phyloP scores from a whole-genome alignment of 2,329 filamentous ascomycete genomes.

The Phyllosticta citrichinensis region DNA sequence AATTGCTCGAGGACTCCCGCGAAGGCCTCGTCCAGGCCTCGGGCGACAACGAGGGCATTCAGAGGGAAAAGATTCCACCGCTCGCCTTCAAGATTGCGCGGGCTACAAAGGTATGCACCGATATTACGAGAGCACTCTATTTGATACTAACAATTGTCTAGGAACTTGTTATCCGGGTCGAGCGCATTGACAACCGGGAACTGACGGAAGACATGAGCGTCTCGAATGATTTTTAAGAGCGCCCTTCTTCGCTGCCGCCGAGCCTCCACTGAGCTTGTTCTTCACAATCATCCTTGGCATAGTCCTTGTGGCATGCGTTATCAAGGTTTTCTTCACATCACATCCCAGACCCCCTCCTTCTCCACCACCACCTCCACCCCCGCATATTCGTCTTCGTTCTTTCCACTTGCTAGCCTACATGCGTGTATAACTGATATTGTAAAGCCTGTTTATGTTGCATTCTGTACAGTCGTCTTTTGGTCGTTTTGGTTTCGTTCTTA shows the following conservation, averaged over 20 bases:
- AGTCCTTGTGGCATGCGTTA: not conserved
- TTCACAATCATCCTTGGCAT: not conserved
- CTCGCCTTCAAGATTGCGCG: slow-evolving; percentile 80
- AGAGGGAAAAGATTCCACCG: slow-evolving; percentile 58
- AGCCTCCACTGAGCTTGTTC: not conserved
- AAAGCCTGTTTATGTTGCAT: not conserved
- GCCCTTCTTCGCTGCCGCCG: not conserved
- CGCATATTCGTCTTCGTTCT: not conserved
- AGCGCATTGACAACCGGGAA: slow-evolving; percentile 31
- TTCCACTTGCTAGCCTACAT: not conserved
- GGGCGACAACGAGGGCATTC: slow-evolving; percentile 51
- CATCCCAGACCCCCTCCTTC: not conserved
- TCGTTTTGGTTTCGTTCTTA: not conserved
- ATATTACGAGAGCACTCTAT: not conserved
- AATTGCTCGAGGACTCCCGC: slow-evolving; percentile 52
- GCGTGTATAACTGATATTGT: not conserved
- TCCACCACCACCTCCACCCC: not conserved
- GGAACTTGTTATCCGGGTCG: slow-evolving; percentile 33
- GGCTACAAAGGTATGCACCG: slow-evolving; percentile 55
- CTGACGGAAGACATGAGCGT: slow-evolving; percentile 13
- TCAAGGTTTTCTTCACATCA: not conserved
- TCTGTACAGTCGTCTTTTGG: not conserved
- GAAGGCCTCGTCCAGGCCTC: slow-evolving; percentile 52
- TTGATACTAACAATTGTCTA: slow-evolving; percentile 8
- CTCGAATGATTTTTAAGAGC: slow-evolving; percentile 8